Base-by-base conservation (phyloP, 2,329 filamentous ascomycete genomes). In the Macrophomina tecta region DNA sequence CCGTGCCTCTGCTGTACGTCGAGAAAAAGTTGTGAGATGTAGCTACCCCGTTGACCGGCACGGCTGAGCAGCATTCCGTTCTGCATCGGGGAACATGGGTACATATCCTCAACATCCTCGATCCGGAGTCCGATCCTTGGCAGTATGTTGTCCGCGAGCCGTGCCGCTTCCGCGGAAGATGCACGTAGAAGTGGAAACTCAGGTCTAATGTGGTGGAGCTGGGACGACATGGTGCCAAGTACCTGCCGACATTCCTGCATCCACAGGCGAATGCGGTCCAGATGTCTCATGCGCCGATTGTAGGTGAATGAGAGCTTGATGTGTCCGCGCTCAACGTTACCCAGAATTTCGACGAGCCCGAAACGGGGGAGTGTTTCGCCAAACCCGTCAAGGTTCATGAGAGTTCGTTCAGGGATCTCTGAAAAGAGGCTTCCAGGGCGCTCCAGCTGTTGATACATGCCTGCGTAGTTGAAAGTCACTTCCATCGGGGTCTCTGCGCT, bases 401-500 rank as follows among this genome's bases (percentile, higher is more conserved):
- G 61, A 7, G 48, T 45, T 7, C 11, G 18, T 12, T 28, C 23
- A 8, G 61, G 38, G 5, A 45, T 34, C 12, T 65, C 63, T n/a
- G 49, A 36, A 28, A 65, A 65, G 52, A 65, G 63, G 40, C 63
- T 14, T 5, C 32, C 56, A 2, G 14, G 5, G 1, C 79, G 78
- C 61, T 84, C 82, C 0, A 85, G 72, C n/a, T 83, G 80, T 58
- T 85, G 81, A 16, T 82, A 75, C 0, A 81, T 81, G 3, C 86
- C 85, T 1, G 82, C 78, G 69, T 85, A 87, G 66, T 82, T 88
- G 73, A 89, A 88, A 40, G 87, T 80, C 45, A 89, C 78, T 72
- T 89, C 87, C 56, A 88, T 81, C 0, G 85, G 85, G 6, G 28
- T 11, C 7, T 58, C n/a, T 9, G 46, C 3, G 46, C 6, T 34